Evolutionary conservation across 805 yeast species (phyloP).

Genomic region (Saturnispora kantuleensis): DNA sequence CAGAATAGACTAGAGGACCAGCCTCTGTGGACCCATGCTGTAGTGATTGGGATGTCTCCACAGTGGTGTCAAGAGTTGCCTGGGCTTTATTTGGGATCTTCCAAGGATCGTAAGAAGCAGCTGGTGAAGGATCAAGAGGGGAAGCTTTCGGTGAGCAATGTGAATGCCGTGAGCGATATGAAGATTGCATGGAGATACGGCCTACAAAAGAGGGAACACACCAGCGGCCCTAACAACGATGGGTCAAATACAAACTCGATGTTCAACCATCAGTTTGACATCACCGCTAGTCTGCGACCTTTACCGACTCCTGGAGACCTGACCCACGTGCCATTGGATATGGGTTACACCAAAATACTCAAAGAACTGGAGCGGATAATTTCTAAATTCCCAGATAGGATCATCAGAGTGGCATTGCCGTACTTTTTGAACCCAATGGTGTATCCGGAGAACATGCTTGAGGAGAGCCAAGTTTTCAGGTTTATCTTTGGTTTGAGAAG

Average conservation of each 20-base stretch:
- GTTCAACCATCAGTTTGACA: slow-evolving; percentile 63
- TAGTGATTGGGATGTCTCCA: slow-evolving; percentile 50
- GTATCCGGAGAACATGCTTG: slow-evolving; percentile 26
- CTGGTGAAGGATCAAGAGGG: slow-evolving; percentile 47
- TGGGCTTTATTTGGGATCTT: slow-evolving; percentile 62
- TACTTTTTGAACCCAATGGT: slow-evolving; percentile 70
- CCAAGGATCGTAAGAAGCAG: slow-evolving; percentile 55
- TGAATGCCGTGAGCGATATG: slow-evolving; percentile 41
- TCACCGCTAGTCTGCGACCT: slow-evolving; percentile 61
- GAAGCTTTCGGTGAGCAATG: slow-evolving; percentile 58
- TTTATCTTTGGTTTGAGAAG: slow-evolving; percentile 52
- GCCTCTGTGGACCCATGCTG: slow-evolving; percentile 37
- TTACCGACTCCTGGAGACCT: slow-evolving; percentile 55
- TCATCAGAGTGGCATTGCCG: slow-evolving; percentile 65
- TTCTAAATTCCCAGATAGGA: slow-evolving; percentile 34
- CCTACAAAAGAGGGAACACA: slow-evolving; percentile 29
- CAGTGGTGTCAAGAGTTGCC: slow-evolving; percentile 66
- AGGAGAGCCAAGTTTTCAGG: slow-evolving; percentile 39
- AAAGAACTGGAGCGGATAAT: slow-evolving; percentile 33
- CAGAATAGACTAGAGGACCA: slow-evolving; percentile 45
- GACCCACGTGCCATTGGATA: slow-evolving; percentile 37
- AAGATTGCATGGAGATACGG: slow-evolving; percentile 96
- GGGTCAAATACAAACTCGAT: slow-evolving; percentile 34
- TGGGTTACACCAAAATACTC: slow-evolving; percentile 21
- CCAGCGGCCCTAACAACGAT: slow-evolving; percentile 14